Conservation (phyloP, 2,329 filamentous ascomycete genomes). For the Cordyceps cicadae region DNA sequence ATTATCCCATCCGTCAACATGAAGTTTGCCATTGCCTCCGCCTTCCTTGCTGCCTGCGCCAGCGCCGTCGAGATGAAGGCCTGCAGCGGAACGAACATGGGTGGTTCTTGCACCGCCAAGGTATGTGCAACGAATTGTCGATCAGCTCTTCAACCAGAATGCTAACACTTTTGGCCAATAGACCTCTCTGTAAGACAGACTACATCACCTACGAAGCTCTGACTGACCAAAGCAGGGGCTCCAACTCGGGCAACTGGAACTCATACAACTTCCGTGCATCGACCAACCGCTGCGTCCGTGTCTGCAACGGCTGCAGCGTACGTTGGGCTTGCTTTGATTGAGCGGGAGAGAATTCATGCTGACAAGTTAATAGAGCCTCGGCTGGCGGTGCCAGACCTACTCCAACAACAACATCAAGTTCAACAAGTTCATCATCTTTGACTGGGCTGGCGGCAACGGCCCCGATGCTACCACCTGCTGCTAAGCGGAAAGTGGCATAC, state of each 20-base stretch:
- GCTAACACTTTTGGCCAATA: background rate
- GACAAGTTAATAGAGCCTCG: background rate
- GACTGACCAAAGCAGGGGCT: constrained; percentile 5
- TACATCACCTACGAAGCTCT: background rate
- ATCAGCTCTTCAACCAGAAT: background rate
- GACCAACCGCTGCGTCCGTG: constrained; percentile 11
- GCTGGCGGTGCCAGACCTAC: constrained; percentile 9
- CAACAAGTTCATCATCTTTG: constrained; percentile 14
- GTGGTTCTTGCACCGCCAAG: constrained; percentile 7
- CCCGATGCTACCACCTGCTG: constrained; percentile 12
- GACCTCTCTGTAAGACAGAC: constrained; percentile 3
- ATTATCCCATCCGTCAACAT: background rate
- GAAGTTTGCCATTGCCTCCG: constrained; percentile 8
- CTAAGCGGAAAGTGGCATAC: background rate
- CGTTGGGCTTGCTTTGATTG: background rate
- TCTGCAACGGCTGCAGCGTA: constrained; percentile 12
- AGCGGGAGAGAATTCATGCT: background rate
- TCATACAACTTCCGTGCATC: constrained; percentile 13
- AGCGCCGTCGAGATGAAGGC: constrained; percentile 12
- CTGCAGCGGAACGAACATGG: constrained; percentile 9
- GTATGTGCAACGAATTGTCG: background rate
- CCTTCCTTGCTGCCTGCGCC: constrained; percentile 9
- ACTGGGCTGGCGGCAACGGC: constrained; percentile 12
- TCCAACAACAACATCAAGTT: constrained; percentile 13
- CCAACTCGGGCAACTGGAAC: constrained; percentile 7